Conservation (phyloP, 1,284 basidiomycete species). For the Rhodotorula sp. region DNA sequence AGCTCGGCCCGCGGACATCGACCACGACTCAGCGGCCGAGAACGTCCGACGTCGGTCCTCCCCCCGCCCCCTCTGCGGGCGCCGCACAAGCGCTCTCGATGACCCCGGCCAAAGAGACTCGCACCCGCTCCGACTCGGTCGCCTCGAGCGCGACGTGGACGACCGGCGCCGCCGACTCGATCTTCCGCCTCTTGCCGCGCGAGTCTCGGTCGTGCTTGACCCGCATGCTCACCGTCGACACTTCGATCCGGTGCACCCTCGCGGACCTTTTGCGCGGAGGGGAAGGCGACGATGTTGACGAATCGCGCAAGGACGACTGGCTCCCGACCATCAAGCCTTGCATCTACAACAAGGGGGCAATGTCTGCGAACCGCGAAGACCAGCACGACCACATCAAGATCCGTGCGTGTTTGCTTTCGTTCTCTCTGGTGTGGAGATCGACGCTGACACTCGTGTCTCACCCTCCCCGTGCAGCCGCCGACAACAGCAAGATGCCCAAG, state of each 20-base stretch:
- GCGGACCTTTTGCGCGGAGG: conserved; percentile 84
- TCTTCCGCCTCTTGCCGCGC: conserved; percentile 93
- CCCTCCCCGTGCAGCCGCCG: conserved; percentile 2
- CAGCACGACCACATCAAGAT: conserved; percentile 38
- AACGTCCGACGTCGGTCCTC: conserved; percentile 5
- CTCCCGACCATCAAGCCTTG: conserved; percentile 40
- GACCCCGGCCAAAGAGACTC: conserved; percentile 2
- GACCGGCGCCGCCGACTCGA: conserved; percentile 85
- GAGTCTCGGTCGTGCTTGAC: conserved; percentile 85
- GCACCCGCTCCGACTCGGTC: conserved; percentile 44
- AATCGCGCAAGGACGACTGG: conserved; percentile 49
- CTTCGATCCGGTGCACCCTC: conserved; percentile 82
- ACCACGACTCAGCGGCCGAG: not conserved
- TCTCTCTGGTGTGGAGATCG: no score
- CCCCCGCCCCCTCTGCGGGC: conserved; percentile 14
- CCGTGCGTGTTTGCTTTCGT: conserved; percentile 4
- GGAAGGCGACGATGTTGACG: conserved; percentile 47
- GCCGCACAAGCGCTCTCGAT: not conserved
- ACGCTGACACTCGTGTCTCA: not conserved
- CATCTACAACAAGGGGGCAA: conserved; percentile 20
- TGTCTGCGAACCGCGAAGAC: conserved; percentile 11
- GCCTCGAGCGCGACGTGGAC: conserved; percentile 69
- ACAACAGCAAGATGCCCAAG: conserved; percentile 22
- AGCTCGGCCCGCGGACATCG: not conserved
- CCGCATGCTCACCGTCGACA: conserved; percentile 92